phyloP scores from a whole-genome alignment of 208 protist species.

The Trichomonas vaginalis region DNA sequence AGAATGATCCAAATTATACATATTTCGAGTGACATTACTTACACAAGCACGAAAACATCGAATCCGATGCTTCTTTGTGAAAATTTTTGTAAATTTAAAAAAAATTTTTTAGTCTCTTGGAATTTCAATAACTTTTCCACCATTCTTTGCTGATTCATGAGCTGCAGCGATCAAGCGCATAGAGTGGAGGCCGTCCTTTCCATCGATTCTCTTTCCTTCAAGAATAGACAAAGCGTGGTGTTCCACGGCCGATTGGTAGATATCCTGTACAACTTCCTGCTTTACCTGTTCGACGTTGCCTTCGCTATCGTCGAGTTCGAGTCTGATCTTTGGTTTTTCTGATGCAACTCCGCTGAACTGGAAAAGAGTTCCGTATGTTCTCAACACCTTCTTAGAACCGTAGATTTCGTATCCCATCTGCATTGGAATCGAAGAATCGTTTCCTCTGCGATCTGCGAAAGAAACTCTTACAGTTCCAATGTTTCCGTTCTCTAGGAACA shows the following conservation, averaged over 20 bases:
- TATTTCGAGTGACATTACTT: no score
- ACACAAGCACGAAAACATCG: no score
- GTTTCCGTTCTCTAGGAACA: background rate
- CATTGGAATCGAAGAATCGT: background rate
- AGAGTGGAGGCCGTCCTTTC: background rate
- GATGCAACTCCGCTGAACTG: background rate
- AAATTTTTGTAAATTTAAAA: no score
- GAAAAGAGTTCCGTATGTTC: background rate
- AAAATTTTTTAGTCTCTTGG: background rate
- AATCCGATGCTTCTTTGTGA: no score
- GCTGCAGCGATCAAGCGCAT: background rate
- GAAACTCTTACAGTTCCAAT: background rate
- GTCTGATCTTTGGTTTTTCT: background rate
- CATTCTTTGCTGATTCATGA: background rate
- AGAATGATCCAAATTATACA: no score
- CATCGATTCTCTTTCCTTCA: background rate
- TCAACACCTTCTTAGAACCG: background rate
- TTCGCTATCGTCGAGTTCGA: background rate
- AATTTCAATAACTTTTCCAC: background rate
- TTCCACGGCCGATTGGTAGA: background rate
- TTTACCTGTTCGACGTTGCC: background rate
- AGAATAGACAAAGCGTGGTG: background rate
- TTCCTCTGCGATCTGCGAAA: background rate
- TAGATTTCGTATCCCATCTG: background rate
- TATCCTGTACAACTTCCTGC: background rate